phyloP scores from a whole-genome alignment of 495 filamentous ascomycete species.

The Polyplosphaeria fusca region DNA sequence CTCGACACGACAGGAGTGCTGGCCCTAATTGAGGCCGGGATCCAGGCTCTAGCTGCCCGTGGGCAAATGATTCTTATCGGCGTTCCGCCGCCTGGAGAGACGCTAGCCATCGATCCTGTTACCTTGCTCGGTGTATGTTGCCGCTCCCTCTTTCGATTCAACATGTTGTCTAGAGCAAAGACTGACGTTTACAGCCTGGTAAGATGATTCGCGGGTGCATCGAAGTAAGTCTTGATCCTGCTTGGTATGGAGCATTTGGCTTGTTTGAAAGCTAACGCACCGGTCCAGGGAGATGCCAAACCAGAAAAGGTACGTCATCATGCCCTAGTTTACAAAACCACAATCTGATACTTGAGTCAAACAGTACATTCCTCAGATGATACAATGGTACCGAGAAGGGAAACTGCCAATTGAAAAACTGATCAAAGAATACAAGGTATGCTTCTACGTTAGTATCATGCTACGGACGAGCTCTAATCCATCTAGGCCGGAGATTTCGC shows the following conservation, averaged over 20 bases:
- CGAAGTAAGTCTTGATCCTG: too few relatives aligned
- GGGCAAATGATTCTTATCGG: conserved; percentile 16
- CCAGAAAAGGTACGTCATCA: conserved; percentile 3
- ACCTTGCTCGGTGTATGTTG: conserved; percentile 7
- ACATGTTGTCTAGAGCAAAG: too few relatives aligned
- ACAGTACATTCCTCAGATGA: conserved; percentile 26
- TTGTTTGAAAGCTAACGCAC: too few relatives aligned
- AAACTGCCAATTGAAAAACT: conserved; percentile 39
- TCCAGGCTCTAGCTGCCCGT: neutral
- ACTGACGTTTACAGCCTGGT: neutral
- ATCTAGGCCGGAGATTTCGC: conserved; percentile 66
- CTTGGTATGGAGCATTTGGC: too few relatives aligned
- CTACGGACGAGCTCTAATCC: conserved; percentile 10
- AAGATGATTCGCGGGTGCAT: conserved; percentile 16
- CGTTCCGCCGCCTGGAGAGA: neutral
- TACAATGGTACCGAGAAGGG: conserved; percentile 39
- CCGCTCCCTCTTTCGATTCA: neutral
- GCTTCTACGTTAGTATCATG: neutral
- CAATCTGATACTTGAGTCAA: neutral
- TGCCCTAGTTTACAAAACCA: neutral
- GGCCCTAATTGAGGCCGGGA: conserved; percentile 1
- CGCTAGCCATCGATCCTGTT: neutral
- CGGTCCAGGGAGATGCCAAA: conserved; percentile 9
- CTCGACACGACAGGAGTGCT: conserved; percentile 16
- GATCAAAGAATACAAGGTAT: conserved; percentile 27